These are phyloP conservation scores for Aspergillus campestris DNA, from an alignment of 495 filamentous ascomycete genomes.

Conservation along the genomic window DNA sequence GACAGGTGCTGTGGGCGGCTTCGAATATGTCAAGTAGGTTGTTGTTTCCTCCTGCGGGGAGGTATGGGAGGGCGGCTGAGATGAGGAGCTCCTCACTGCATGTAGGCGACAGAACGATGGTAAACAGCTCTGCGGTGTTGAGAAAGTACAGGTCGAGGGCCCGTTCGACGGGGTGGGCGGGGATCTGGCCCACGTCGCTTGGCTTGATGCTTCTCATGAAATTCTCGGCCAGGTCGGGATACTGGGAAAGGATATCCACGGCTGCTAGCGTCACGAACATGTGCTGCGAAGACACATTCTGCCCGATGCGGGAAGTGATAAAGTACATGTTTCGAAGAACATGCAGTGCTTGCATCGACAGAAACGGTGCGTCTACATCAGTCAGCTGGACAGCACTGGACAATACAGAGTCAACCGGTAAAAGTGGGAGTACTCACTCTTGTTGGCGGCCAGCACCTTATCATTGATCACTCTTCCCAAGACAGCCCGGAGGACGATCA, in stretches of 20 bases:
- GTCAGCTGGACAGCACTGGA: neutral
- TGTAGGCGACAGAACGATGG: constrained; percentile 53
- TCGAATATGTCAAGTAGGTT: constrained; percentile 75
- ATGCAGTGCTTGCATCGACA: constrained; percentile 70
- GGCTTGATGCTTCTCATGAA: constrained; percentile 62
- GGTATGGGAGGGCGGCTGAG: constrained; percentile 66
- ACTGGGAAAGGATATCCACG: constrained; percentile 78
- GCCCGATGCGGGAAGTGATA: constrained; percentile 69
- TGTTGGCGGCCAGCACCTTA: constrained; percentile 40
- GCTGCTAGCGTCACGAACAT: constrained; percentile 79
- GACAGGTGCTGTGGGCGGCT: constrained; percentile 78
- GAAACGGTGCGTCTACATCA: constrained; percentile 48
- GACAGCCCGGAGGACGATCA: constrained; percentile 65
- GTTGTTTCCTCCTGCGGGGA: constrained; percentile 54
- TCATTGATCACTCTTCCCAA: constrained; percentile 60
- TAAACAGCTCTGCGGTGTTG: constrained; percentile 82
- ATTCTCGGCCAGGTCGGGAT: constrained; percentile 56
- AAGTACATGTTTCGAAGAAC: constrained; percentile 81
- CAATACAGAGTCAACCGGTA: neutral
- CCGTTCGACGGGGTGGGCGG: constrained; percentile 65
- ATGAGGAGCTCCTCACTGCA: constrained; percentile 67
- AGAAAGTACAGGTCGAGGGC: constrained; percentile 87
- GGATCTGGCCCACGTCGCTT: constrained; percentile 52
- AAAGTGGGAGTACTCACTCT: constrained; percentile 33
- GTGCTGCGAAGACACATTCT: constrained; percentile 68